Percentiles rank a stretch among this genome's conserved stretches.
phyloP scores from a whole-genome alignment of 2,329 filamentous ascomycete genomes.

The Beauveria sp. region DNA sequence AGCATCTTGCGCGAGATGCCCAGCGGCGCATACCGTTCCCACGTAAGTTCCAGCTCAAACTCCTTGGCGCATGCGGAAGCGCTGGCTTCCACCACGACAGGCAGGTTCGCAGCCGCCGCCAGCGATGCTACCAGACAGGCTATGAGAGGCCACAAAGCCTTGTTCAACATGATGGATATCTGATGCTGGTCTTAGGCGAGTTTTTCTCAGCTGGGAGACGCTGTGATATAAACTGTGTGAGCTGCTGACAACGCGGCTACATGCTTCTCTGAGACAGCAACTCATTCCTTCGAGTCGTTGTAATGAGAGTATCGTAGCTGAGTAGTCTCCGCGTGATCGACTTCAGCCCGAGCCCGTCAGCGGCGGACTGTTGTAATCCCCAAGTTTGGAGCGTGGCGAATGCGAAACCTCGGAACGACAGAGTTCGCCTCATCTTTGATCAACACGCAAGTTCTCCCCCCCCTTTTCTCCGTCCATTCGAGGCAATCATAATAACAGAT shows the following conservation, averaged over 20 bases:
- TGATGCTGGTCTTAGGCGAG: neutral
- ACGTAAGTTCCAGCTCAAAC: constrained; percentile 27
- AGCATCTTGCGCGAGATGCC: constrained; percentile 37
- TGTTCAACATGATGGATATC: neutral
- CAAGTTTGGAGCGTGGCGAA: neutral
- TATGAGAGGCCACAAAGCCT: neutral
- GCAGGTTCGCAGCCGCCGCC: neutral
- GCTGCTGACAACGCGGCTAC: neutral
- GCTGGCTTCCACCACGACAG: neutral
- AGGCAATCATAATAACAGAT: neutral
- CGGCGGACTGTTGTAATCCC: neutral
- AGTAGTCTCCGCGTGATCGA: neutral
- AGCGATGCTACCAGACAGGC: neutral
- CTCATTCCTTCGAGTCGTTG: neutral
- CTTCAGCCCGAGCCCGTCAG: neutral
- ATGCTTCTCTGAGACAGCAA: neutral
- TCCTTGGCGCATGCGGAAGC: constrained; percentile 4
- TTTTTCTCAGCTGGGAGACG: neutral
- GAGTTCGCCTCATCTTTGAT: no score
- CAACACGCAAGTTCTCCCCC: neutral
- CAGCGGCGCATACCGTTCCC: constrained; percentile 32
- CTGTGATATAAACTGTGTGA: neutral
- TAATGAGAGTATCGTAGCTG: neutral
- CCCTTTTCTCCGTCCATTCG: neutral
- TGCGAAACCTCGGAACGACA: neutral